Base-by-base conservation (phyloP, 140 eudicot genomes). In the Anethum foeniculum region DNA sequence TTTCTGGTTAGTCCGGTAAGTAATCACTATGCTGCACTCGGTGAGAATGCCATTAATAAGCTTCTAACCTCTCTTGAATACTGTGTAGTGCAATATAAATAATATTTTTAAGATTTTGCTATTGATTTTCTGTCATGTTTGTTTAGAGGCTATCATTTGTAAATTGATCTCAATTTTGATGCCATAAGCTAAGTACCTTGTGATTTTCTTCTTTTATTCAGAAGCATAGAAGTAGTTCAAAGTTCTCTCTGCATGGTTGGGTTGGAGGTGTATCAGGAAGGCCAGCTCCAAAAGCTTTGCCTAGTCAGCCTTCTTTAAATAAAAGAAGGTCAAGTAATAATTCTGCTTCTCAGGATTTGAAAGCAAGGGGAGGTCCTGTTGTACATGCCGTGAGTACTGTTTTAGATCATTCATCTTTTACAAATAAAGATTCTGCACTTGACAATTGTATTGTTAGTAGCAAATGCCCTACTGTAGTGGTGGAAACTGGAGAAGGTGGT, bases 211-310 rank as follows among this genome's bases (percentile, higher is more conserved):
- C 81, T n/a, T 76, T 85, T 64, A 41, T 77, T 52, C 97, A 93
- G 98, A 93, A 93, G 90, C 97, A 93, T 60, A 86, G 97, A 86
- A 88, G 89, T 89, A 93, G 87, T 86, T 90, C 93, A 52, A 91
- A 91, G 87, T 89, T 87, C 82, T 88, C 98, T 46, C 60, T 88
- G 49, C 96, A 88, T 36, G 89, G 93, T 81, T 88, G 97, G 96
- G 96, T 90, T 56, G 97, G 91, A 79, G 97, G 93, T 65, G 80
- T 79, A 34, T 83, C 96, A n/a, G 88, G 83, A 62, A 90, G 86
- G 77, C 96, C 88, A 44, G 78, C 73, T 77, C 78, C 87, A 78
- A 83, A 52, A 49, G 77, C 77, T 77, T 44, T 80, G 49, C 83
- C 48, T 47, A 77, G 79, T 71, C 88, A 75, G 83, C 72, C 83